A percentile compares a stretch with the other conserved stretches of the same genome.
These are phyloP conservation scores for Globisporangium polare DNA, from an alignment of 352 stramenopile species.

Conservation along the genomic window DNA sequence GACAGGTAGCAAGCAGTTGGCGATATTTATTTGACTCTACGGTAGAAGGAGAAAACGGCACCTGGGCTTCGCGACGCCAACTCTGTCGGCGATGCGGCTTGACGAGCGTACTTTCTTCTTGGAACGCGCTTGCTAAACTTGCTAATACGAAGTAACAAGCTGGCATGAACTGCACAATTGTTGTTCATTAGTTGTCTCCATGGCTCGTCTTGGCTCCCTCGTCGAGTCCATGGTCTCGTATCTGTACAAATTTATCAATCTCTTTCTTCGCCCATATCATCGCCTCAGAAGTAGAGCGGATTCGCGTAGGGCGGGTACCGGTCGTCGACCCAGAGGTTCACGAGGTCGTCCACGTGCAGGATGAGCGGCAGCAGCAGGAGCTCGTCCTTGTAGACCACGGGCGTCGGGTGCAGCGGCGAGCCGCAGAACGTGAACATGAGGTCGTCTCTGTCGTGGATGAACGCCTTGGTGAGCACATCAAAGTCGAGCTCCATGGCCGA, in stretches of 20 bases:
- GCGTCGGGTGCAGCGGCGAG: constrained; percentile 46
- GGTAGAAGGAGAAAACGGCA: neutral
- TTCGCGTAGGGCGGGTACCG: constrained; percentile 67
- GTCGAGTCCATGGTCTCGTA: neutral
- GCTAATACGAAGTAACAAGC: neutral
- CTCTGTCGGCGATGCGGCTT: neutral
- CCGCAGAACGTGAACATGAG: constrained; percentile 57
- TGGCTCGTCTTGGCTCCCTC: neutral
- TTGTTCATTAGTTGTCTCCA: neutral
- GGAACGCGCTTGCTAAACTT: neutral
- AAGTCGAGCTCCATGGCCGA: constrained; percentile 50
- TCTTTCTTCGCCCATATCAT: too few species aligned
- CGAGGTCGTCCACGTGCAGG: constrained; percentile 59
- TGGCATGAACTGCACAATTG: neutral
- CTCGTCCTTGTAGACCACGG: constrained; percentile 55
- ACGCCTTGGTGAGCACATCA: constrained; percentile 55
- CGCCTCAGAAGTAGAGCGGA: constrained; percentile 46
- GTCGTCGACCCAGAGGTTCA: constrained; percentile 76
- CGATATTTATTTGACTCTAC: constrained; percentile 1
- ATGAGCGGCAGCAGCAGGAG: constrained; percentile 55
- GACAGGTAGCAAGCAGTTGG: neutral
- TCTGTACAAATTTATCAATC: too few species aligned
- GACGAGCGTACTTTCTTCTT: neutral
- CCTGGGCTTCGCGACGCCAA: neutral
- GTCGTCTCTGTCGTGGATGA: constrained; percentile 44